phyloP scores from a whole-genome alignment of 1,284 basidiomycete genomes.

The Vanrija pseudolonga region DNA sequence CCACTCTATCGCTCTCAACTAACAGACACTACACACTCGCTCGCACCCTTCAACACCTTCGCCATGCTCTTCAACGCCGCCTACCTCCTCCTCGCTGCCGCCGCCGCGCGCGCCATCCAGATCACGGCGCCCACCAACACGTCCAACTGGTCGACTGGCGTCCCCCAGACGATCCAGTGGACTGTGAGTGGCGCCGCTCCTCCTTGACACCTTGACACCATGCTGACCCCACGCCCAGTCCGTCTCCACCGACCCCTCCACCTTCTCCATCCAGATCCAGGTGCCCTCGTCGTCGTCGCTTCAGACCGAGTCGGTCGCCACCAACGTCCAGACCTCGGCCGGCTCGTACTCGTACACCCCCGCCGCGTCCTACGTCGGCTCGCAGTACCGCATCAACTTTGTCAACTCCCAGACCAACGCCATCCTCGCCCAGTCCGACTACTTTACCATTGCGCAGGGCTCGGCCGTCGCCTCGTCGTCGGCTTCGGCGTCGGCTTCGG shows the following conservation, averaged over 20 bases:
- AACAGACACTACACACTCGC: not conserved
- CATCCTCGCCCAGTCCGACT: constrained; percentile 41
- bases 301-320: constrained; percentile 41
- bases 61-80: constrained; percentile 22
- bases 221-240: constrained; percentile 17
- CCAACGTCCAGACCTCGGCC: constrained; percentile 27
- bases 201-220: not conserved
- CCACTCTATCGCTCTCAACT: not conserved
- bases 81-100: constrained; percentile 20
- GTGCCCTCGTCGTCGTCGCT: constrained; percentile 22
- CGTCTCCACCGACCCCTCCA: constrained; percentile 36
- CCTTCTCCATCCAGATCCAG: constrained; percentile 35
- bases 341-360: constrained; percentile 38
- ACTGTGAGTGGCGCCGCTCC: constrained; percentile 20
- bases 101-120: constrained; percentile 26
- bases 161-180: constrained; percentile 35
- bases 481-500: not conserved
- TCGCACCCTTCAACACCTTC: not conserved
- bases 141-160: constrained; percentile 25
- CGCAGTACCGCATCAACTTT: constrained; percentile 33
- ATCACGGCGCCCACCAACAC: constrained; percentile 36
- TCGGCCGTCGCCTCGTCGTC: constrained; percentile 4
- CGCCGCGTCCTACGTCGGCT: constrained; percentile 18
- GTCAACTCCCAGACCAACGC: constrained; percentile 18
- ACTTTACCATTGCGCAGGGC: constrained; percentile 32